Base-by-base conservation (phyloP, 805 yeast species). In the Saccharomycopsis sp. region DNA sequence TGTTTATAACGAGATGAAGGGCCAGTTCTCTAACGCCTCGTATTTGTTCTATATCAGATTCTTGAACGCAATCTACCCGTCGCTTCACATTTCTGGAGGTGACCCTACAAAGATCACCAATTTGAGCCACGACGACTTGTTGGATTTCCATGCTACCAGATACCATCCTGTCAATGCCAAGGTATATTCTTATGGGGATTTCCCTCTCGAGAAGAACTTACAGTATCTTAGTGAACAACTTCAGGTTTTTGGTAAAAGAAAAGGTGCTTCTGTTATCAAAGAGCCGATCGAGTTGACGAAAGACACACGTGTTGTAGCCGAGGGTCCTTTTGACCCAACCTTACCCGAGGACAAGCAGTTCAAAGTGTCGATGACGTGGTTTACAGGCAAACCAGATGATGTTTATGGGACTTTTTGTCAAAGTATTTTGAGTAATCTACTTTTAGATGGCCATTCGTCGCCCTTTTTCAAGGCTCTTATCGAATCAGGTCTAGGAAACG, bases 1-100 rank as follows among this genome's bases (percentile, higher is more conserved):
- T 38, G 99, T 94, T 1, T 94, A 88, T 70, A 94, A 94, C 69
- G 99, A 94, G 73, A 94, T 94, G 99, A 94, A 94, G 72, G 99
- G 99, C 7, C 97, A 93, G 72, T 82, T 89, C 68, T 87, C 97
- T 0, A 93, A 90, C 70, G 82, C 97, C 0, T 82, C 92, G 2
- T 94, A 94, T 70, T 80, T 85, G 63, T 91, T 79, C 69, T 93
- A 92, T 82, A 89, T 86, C 67, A 82, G 85, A 62, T 93, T 85
- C 75, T 90, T 88, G 67, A 88, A 89, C 71, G 74, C 88, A 5
- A 79, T 94, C 12, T 94, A 90, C 66, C 94, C 97, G 1, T 81
- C 92, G 7, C 75, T 94, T 66, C 80, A 90, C 68, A 90, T 90
- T 72, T 86, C 97, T 1, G 99, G 97, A 35, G 99, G 99, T 58